Conservation (phyloP, 768 basidiomycete species). For the Tubosaeta sp. region DNA sequence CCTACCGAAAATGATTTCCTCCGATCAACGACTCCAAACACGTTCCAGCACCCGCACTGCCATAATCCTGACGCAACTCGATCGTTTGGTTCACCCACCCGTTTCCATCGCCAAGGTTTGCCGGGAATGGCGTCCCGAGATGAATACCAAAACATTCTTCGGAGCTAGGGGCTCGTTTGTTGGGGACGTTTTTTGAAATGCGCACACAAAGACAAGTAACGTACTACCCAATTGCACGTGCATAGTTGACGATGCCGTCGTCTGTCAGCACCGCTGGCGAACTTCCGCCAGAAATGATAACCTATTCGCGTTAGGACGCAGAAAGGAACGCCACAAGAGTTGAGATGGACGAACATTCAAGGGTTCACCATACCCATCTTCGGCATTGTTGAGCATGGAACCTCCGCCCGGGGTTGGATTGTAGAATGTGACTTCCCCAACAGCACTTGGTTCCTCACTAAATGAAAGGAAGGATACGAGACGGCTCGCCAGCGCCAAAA, state of each 20-base stretch:
- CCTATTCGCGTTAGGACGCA: conserved; percentile 23
- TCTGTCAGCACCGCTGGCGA: conserved; percentile 54
- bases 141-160: conserved; percentile 38
- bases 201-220: conserved; percentile 11
- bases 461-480: conserved; percentile 4
- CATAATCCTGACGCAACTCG: conserved; percentile 45
- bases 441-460: not conserved
- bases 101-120: conserved; percentile 47
- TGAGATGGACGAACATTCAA: conserved; percentile 35
- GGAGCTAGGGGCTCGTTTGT: conserved; percentile 23
- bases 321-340: not conserved
- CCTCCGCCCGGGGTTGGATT: conserved; percentile 36
- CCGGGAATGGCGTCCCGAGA: conserved; percentile 34
- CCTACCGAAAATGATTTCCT: conserved; percentile 46
- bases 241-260: conserved; percentile 54
- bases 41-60: conserved; percentile 33
- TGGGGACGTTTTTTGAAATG: not conserved
- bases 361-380: conserved; percentile 38
- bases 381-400: conserved; percentile 40
- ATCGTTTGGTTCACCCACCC: conserved; percentile 41
- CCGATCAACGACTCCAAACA: conserved; percentile 44
- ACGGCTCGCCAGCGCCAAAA: not conserved
- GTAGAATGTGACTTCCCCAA: conserved; percentile 27
- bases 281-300: conserved; percentile 65
- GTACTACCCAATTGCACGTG: conserved; percentile 60